Evolutionary conservation across 1,284 basidiomycete genomes (phyloP), one percentile per base, ranked within the genome.

Genomic region (Sporisorium sorghi): DNA sequence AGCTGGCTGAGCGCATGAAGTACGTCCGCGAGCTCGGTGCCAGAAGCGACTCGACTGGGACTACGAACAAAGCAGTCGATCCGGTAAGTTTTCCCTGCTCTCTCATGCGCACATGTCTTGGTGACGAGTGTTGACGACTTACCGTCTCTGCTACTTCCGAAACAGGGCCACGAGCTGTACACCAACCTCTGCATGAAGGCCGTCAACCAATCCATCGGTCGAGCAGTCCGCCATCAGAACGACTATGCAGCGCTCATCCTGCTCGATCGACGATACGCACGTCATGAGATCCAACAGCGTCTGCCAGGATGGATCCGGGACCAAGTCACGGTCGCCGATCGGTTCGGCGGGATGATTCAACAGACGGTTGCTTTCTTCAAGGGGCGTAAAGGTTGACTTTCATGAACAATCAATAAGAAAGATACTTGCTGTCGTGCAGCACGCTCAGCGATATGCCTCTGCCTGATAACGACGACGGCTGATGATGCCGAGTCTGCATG

Each of bases 201-300:
- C 0, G 94, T 98, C 43, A 99, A 99, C 85, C 96, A 99, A 84
- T 94, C 92, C 59, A 97, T 99, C 68, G 95, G 94, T 91, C 64
- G 83, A n/a, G 81, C 83, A 11, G 83, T 84, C 15, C 80, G 83
- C 2, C 82, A 84, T 54, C 53, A 71, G 19, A 65, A 76, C 49
- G 83, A 84, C 59, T 83, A 79, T 52, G 82, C 83, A 1, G 73
- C 74, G 14, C 72, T 84, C 11, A 75, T 84, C 24, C 65, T 84
- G 9, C 71, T 84, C 26, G 83, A 84, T 58, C 54, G 59, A 17
- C 62, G 83, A 11, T 84, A 78, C 52, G 69, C 48, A 8, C 73
- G 82, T 7, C 23, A 62, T 15, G 79, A 83, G 35, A 82, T 83
- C 42, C 40, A 46, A 0, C 51, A 61, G 33, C 69, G 78, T 15